Evolutionary conservation across 2,329 filamentous ascomycete genomes (phyloP), one percentile per base, ranked within the genome.

Genomic region (Aspergillus fijiensis): DNA sequence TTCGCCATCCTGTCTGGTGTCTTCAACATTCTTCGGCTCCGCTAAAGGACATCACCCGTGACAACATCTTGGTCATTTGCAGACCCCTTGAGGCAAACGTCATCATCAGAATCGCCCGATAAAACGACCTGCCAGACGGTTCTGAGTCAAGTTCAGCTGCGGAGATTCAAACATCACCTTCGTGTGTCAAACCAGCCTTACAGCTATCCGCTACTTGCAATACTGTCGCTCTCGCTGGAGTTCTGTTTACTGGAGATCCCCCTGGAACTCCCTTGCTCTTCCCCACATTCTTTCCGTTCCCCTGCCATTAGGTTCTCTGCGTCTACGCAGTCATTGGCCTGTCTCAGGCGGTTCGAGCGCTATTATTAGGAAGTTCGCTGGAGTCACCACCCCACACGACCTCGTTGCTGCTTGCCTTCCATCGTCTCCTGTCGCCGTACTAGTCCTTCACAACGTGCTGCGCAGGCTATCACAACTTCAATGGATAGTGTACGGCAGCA

Each of bases 401-500:
- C 55, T 47, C 39, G 29, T 55, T 50, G 49, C 51, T 48, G 49
- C 51, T 48, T 49, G 49, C 45, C 47, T 49, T 57, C 31, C 51
- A 55, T 52, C 19, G 56, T 56, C 50, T 57, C n/a, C 47, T 29
- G 35, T 53, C n/a, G 19, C 48, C n/a, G 49, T 57, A 47, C 35
- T 12, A 19, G 45, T 42, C 14, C 23, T 61, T 51, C 19, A 60
- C 42, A 53, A 61, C 49, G 31, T 48, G 50, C 55, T 58, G 29
- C 39, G 51, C 49, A 47, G 53, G 55, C 49, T 35, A 45, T 48
- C 47, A 56, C 50, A n/a, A 61, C 39, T 65, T 67, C 64, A 67
- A 75, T 75, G 72, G 72, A 71, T 59, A 63, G 63, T 50, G 57
- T 64, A 55, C 53, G 51, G 50, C 63, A 63, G 55, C 66, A 61